Evolutionary conservation across 2,329 filamentous ascomycete genomes (phyloP), one percentile per base, ranked within the genome.

Genomic region (Sarocladium kiliense): DNA sequence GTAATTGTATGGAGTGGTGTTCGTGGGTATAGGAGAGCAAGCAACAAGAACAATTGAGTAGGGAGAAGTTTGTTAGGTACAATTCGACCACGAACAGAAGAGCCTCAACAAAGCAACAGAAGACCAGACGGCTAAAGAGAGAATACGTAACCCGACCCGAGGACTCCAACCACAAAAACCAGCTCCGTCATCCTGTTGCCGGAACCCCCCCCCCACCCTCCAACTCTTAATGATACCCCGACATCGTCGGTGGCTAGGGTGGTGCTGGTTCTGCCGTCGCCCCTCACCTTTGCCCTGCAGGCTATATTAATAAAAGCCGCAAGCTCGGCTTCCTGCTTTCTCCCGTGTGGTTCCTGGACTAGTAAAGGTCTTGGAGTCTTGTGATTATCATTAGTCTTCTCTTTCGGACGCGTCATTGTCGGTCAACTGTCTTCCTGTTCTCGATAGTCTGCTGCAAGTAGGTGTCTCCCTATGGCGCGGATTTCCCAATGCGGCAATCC

Each of bases 11-110:
- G 7, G 37, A 18, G 37, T 41, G n/a, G n/a, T 41, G 54, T 56
- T 57, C 57, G 55, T 57, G 49, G 51, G 27, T 21, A 47, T 47
- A 41, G 34, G 42, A 54, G 3, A 55, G 21, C 19, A 58, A 32
- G 30, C 30, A 32, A 12, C 30, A 7, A 7, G 30, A 12, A 57
- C 23, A 16, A 21, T 19, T 25, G 19, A 53, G 34, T 16, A 39
- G 50, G 19, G 16, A 49, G 27, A 27, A 44, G 37, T 9, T 32
- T 32, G 30, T 32, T 7, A 32, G 30, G 12, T 12, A 6, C 7
- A 32, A 32, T 32, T 7, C 30, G 30, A 12, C 6, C 30, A 32
- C 10, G 37, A 39, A 19, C 7, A 39, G n/a, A n/a, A n/a, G n/a
- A n/a, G n/a, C 37, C 26, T 12, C 10, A 18, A 34, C 27, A 36